phyloP scores from a whole-genome alignment of 192 early-diverging fungal genomes.

The Rhizophagus sp. region DNA sequence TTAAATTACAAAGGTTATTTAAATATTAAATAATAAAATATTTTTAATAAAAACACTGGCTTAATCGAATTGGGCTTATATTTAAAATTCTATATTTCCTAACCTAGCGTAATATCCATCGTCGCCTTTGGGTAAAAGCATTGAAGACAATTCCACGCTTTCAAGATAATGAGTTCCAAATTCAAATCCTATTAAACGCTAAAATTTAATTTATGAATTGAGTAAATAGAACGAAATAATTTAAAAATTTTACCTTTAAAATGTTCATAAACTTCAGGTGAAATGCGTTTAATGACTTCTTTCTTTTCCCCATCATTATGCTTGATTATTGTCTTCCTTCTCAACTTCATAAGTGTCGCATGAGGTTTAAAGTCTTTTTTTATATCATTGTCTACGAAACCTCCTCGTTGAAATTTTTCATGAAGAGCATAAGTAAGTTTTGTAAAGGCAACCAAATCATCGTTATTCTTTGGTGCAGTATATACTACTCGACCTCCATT shows the following conservation, averaged over 20 bases:
- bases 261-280: neutral
- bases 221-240: neutral
- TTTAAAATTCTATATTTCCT: neutral
- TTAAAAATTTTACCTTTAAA: neutral
- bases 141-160: slow-evolving; percentile 4
- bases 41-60: too few species aligned
- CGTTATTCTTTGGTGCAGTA: neutral
- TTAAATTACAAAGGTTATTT: too few species aligned
- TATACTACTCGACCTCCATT: neutral
- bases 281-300: neutral
- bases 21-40: too few species aligned
- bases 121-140: slow-evolving; percentile 2
- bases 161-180: slow-evolving; percentile 9
- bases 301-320: neutral
- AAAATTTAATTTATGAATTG: neutral
- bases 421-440: neutral
- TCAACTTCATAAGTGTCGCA: neutral
- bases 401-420: neutral
- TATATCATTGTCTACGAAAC: neutral
- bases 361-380: slow-evolving; percentile 1
- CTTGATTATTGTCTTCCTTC: neutral
- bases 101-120: slow-evolving; percentile 5
- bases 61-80: neutral
- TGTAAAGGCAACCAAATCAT: neutral
- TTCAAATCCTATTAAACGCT: neutral